These are phyloP conservation scores for Amanita rubescens DNA, from an alignment of 768 basidiomycete species.

Conservation along the genomic window DNA sequence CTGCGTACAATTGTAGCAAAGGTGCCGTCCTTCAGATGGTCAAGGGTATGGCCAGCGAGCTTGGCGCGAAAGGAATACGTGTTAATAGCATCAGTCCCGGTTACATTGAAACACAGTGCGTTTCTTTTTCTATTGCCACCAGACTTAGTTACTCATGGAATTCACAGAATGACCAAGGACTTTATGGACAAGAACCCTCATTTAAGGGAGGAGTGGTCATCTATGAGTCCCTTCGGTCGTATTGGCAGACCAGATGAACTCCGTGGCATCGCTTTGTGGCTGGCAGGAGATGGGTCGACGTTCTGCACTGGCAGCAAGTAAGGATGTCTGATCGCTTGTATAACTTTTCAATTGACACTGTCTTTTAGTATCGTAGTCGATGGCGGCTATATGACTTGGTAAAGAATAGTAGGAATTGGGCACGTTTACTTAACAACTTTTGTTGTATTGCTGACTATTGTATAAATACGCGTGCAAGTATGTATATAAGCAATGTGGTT, in stretches of 20 bases:
- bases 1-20: slow-evolving; percentile 70
- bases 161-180: slow-evolving; percentile 49
- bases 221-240: slow-evolving; percentile 55
- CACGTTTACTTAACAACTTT: no score
- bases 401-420: background rate
- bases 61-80: slow-evolving; percentile 56
- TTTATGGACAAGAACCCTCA: slow-evolving; percentile 48
- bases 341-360: background rate
- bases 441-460: no score
- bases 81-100: slow-evolving; percentile 71
- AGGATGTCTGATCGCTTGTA: slow-evolving; percentile 9
- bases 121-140: background rate
- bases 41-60: slow-evolving; percentile 71
- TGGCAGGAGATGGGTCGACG: slow-evolving; percentile 61
- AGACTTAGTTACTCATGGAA: background rate
- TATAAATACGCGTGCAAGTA: no score
- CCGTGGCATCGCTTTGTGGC: slow-evolving; percentile 58
- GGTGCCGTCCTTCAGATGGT: slow-evolving; percentile 76
- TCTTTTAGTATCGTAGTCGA: slow-evolving; percentile 15
- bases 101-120: slow-evolving; percentile 58
- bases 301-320: slow-evolving; percentile 71
- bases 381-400: slow-evolving; percentile 17
- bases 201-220: slow-evolving; percentile 49
- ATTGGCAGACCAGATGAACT: slow-evolving; percentile 64
- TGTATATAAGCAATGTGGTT: no score